phyloP scores from a whole-genome alignment of 352 stramenopile genomes.

The Phytophthora crassamura region DNA sequence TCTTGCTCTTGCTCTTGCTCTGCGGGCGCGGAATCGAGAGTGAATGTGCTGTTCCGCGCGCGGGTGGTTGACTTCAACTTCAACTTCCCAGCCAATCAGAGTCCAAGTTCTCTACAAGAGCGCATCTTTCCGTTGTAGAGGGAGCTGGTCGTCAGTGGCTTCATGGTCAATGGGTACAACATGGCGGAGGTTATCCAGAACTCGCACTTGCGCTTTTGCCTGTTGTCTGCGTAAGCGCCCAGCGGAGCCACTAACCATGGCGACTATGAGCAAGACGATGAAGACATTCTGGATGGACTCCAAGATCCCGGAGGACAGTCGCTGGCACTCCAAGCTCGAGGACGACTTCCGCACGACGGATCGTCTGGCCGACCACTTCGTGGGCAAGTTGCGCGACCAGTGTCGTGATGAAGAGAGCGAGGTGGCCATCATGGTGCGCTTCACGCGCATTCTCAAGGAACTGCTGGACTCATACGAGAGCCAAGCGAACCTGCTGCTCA shows the following conservation, averaged over 20 bases:
- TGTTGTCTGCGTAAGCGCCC: background rate
- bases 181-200: no score
- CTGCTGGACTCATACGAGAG: conserved; percentile 40
- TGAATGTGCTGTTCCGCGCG: conserved; percentile 16
- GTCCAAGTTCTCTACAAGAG: background rate
- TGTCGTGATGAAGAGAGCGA: conserved; percentile 20
- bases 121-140: background rate
- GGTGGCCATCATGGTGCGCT: conserved; percentile 37
- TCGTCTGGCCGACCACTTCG: conserved; percentile 34
- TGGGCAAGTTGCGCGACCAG: conserved; percentile 27
- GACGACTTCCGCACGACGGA: conserved; percentile 24
- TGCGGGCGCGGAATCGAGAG: conserved; percentile 39
- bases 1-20: background rate
- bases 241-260: background rate
- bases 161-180: conserved; percentile 3
- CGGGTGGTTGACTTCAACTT: conserved; percentile 27
- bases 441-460: conserved; percentile 36
- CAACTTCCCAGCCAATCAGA: conserved; percentile 27
- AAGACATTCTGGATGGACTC: conserved; percentile 43
- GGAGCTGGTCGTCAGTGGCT: background rate
- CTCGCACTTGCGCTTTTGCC: conserved; percentile 6
- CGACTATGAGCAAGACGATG: conserved; percentile 33
- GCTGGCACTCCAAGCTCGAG: conserved; percentile 35
- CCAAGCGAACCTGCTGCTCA: conserved; percentile 36
- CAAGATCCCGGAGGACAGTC: conserved; percentile 37